A percentile compares a stretch with the other conserved stretches of the same genome.
phyloP scores from a whole-genome alignment of 2,329 filamentous ascomycete genomes.

The Golovinomyces cichoracearum region DNA sequence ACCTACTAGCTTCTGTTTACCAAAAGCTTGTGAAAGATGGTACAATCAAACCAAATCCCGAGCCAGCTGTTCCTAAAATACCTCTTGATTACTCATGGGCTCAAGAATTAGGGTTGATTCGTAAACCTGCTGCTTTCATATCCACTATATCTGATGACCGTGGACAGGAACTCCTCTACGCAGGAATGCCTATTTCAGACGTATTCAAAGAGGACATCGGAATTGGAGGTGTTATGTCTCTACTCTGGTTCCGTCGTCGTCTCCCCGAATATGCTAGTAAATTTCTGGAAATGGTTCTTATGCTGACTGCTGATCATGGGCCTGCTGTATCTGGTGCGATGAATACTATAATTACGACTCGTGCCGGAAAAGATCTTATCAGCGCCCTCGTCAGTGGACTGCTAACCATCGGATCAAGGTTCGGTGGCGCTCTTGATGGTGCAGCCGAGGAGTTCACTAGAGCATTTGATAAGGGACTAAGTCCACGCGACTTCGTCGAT shows the following conservation, averaged over 20 bases:
- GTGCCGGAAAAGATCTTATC: conserved; percentile 97
- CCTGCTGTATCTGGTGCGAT: conserved; percentile 97
- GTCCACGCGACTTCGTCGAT: conserved; percentile 96
- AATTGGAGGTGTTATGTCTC: conserved; percentile 98
- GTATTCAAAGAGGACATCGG: conserved; percentile 98
- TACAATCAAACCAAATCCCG: conserved; percentile 58
- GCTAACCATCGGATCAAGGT: conserved; percentile 88
- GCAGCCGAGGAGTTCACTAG: conserved; percentile 96
- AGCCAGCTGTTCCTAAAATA: conserved; percentile 93
- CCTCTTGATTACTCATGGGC: conserved; percentile 99
- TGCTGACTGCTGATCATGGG: conserved; percentile 98
- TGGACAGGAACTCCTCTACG: conserved; percentile 96
- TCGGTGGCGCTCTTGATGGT: conserved; percentile 93
- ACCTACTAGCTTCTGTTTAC: conserved; percentile 55
- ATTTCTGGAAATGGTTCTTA: conserved; percentile 99
- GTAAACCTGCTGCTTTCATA: conserved; percentile 98
- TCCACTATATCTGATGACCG: conserved; percentile 99
- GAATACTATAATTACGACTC: conserved; percentile 99
- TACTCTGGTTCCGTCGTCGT: conserved; percentile 97
- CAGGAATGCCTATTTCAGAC: conserved; percentile 98
- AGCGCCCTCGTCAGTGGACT: conserved; percentile 87
- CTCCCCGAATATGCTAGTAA: conserved; percentile 90
- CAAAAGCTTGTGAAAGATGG: conserved; percentile 64
- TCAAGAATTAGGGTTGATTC: conserved; percentile 95
- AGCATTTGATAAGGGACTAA: conserved; percentile 92